These are phyloP conservation scores for Eucalyptus pauciflora DNA, from an alignment of 345 rosid genomes.

Conservation along the genomic window DNA sequence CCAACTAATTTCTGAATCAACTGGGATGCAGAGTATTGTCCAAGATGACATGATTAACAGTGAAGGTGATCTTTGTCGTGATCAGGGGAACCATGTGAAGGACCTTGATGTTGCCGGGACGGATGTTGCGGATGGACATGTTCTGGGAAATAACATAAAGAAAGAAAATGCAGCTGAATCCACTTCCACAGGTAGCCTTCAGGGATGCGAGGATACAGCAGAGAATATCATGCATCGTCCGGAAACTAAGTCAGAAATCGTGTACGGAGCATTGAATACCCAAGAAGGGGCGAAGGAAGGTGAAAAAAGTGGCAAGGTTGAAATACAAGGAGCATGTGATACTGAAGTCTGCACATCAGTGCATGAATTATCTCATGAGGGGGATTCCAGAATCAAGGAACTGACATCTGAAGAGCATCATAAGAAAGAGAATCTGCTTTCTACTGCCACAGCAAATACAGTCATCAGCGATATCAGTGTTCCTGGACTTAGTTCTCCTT, in stretches of 20 bases:
- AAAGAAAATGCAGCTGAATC: not conserved
- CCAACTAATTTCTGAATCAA: not conserved
- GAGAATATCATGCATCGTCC: not conserved
- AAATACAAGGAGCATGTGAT: constrained; percentile 8
- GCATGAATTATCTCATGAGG: not conserved
- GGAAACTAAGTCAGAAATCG: constrained; percentile 2
- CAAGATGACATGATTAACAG: not conserved
- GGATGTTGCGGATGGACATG: not conserved
- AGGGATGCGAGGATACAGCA: not conserved
- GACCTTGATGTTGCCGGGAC: not conserved
- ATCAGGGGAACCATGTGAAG: not conserved
- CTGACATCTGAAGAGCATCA: not conserved
- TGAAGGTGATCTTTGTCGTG: not conserved
- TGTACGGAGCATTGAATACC: constrained; percentile 7
- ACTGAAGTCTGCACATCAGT: not conserved
- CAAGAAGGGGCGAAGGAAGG: constrained; percentile 13
- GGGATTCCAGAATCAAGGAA: not conserved
- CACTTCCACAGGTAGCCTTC: not conserved
- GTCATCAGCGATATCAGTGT: not conserved
- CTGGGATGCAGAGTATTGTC: not conserved
- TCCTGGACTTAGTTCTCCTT: constrained; percentile 1
- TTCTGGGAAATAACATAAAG: not conserved
- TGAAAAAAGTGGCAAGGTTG: constrained; percentile 15
- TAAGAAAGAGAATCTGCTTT: not conserved
- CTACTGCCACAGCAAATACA: not conserved